Evolutionary conservation across 192 early-diverging fungal species (phyloP).

Genomic region (Backusella parvicylindrica): DNA sequence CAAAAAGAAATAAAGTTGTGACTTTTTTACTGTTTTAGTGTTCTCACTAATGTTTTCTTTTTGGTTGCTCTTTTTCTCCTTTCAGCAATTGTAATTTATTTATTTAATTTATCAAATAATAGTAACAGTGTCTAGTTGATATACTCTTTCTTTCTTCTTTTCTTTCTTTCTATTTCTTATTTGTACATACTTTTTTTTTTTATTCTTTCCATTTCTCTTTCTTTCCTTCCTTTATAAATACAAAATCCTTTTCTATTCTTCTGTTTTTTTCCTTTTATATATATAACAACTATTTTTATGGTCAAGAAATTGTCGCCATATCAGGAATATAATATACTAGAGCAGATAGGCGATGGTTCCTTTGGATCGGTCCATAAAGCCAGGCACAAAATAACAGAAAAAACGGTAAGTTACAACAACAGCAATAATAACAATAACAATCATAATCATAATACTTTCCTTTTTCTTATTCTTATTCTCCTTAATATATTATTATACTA

Average conservation of each 20-base stretch:
- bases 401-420: slow-evolving; percentile 58
- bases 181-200: neutral
- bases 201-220: neutral
- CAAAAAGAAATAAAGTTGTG: neutral
- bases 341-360: slow-evolving; percentile 78
- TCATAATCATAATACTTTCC: neutral
- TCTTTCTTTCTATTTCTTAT: slow-evolving; percentile 1
- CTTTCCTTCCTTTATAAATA: neutral
- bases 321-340: slow-evolving; percentile 58
- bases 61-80: neutral
- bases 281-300: neutral
- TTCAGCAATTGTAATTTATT: neutral
- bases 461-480: neutral
- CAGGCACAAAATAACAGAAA: slow-evolving; percentile 57
- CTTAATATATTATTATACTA: neutral
- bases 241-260: neutral
- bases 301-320: slow-evolving; percentile 19
- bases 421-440: neutral
- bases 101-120: neutral
- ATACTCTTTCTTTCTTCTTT: neutral
- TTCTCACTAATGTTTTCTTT: neutral
- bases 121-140: neutral
- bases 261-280: neutral
- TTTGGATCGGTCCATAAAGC: slow-evolving; percentile 79
- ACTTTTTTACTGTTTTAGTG: neutral